Conservation (phyloP, 441 rosid species). For the Adansonia rubrostipa region DNA sequence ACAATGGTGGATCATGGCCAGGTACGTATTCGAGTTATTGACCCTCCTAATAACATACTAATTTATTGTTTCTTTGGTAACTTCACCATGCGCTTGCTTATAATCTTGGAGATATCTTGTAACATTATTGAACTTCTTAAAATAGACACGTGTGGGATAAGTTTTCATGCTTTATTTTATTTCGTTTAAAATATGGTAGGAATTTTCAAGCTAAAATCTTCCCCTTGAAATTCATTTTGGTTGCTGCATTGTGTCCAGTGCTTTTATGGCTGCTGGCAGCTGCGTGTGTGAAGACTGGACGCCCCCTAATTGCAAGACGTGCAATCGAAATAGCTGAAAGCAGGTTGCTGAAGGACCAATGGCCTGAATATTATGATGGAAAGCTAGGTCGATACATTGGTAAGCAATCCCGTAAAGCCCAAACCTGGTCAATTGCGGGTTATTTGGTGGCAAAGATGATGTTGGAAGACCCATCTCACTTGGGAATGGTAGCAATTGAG, state of each 20-base stretch:
- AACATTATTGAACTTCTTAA: neutral
- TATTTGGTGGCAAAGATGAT: slow-evolving; percentile 92
- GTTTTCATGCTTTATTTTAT: neutral
- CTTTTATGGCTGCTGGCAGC: slow-evolving; percentile 91
- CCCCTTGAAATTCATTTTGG: slow-evolving; percentile 1
- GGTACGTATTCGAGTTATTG: slow-evolving; percentile 42
- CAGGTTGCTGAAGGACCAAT: slow-evolving; percentile 69
- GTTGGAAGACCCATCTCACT: slow-evolving; percentile 91
- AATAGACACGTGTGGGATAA: neutral
- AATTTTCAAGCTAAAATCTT: neutral
- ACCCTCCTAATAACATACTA: too few species aligned
- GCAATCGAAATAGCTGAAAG: slow-evolving; percentile 76
- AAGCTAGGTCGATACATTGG: slow-evolving; percentile 77
- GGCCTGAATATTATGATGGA: slow-evolving; percentile 98
- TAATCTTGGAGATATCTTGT: neutral
- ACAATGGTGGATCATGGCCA: slow-evolving; percentile 98
- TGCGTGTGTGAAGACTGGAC: slow-evolving; percentile 84
- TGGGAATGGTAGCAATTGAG: slow-evolving; percentile 83
- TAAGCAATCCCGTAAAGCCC: slow-evolving; percentile 77
- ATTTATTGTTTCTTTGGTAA: neutral
- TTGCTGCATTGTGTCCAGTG: slow-evolving; percentile 47
- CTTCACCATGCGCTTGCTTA: neutral
- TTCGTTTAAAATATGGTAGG: neutral
- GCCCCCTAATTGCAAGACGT: slow-evolving; percentile 82
- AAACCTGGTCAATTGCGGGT: slow-evolving; percentile 91